Evolutionary conservation across 2,329 filamentous ascomycete species (phyloP).

Genomic region (Magnaporthales sp.): DNA sequence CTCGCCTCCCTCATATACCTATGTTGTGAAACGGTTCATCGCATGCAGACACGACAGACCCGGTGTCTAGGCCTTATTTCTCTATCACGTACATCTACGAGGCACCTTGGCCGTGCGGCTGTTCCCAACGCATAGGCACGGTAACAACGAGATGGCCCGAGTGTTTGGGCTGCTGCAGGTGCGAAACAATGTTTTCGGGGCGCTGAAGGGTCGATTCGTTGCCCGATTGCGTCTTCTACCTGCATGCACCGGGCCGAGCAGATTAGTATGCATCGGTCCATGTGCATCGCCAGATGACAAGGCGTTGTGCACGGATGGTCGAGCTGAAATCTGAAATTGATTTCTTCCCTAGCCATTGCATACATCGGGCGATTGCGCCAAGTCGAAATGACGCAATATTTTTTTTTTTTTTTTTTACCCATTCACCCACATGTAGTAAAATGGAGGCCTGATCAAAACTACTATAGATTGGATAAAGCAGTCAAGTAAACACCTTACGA

Average conservation of each 20-base stretch:
- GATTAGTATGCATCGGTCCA: neutral
- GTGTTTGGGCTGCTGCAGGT: neutral
- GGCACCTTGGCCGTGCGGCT: neutral
- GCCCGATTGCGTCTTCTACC: neutral
- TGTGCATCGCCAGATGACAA: neutral
- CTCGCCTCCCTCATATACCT: neutral
- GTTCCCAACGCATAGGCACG: neutral
- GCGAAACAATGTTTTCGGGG: no score
- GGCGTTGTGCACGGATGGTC: neutral
- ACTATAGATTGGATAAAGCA: no score
- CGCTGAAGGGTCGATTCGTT: neutral
- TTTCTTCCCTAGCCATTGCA: no score
- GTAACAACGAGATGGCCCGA: neutral
- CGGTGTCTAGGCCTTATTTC: no score
- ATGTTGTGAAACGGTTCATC: neutral
- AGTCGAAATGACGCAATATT: no score
- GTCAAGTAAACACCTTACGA: no score
- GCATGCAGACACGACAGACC: neutral
- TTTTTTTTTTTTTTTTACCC: no score
- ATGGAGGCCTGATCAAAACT: no score
- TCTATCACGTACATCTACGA: neutral
- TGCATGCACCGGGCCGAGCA: neutral
- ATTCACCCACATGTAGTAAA: no score
- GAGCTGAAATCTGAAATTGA: no score
- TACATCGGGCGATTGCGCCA: no score